Evolutionary conservation across 306 rosid genomes (phyloP).

Genomic region (Acacia confusa): DNA sequence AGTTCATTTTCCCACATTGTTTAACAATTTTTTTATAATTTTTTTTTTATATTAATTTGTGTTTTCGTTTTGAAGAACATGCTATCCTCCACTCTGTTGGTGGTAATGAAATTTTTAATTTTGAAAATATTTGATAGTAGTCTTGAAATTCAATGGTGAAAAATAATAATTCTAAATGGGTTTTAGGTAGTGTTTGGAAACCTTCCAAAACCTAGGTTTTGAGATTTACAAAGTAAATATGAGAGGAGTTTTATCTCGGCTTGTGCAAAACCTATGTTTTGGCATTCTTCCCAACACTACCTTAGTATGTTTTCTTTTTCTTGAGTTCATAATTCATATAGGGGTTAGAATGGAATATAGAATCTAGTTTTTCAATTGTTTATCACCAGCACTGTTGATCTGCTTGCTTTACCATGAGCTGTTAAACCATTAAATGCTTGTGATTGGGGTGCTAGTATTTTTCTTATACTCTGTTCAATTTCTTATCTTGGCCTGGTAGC

Average conservation of each 20-base stretch:
- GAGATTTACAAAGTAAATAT: too few relatives aligned
- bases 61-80: not conserved
- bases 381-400: not conserved
- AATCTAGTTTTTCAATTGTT: not conserved
- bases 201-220: too few relatives aligned
- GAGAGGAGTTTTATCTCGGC: too few relatives aligned
- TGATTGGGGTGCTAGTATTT: not conserved
- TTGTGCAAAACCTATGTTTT: too few relatives aligned
- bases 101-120: not conserved
- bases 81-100: not conserved
- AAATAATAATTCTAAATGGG: not conserved
- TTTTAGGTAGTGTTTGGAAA: too few relatives aligned
- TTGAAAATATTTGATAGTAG: not conserved
- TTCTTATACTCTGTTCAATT: not conserved
- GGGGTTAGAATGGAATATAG: not conserved
- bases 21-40: not conserved
- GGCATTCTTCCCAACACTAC: too few relatives aligned
- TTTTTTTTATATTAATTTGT: not conserved
- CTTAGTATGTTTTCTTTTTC: not conserved
- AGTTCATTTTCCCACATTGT: not conserved
- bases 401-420: not conserved
- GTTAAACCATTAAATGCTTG: not conserved
- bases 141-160: not conserved
- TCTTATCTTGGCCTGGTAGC: not conserved
- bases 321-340: not conserved